Conservation (phyloP, 805 yeast genomes). For the Maudiozyma barnettii region DNA sequence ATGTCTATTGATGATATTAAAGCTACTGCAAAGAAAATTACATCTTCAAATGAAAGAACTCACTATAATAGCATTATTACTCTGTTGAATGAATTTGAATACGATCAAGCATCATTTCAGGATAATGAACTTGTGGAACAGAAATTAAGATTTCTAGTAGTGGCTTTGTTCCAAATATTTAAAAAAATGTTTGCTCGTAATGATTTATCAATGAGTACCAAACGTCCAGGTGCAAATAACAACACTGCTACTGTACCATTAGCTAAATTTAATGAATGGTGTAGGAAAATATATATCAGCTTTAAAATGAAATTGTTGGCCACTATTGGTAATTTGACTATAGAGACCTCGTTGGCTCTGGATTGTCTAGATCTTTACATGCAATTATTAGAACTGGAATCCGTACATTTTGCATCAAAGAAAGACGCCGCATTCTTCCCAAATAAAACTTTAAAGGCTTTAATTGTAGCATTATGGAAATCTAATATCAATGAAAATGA, state of each 20-base stretch:
- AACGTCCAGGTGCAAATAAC: conserved; percentile 15
- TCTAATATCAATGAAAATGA: conserved; percentile 25
- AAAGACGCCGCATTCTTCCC: conserved; percentile 56
- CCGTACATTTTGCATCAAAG: conserved; percentile 41
- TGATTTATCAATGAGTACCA: conserved; percentile 16
- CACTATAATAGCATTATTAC: conserved; percentile 27
- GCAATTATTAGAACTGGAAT: conserved; percentile 50
- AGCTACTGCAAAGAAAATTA: conserved; percentile 19
- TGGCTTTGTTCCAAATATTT: conserved; percentile 26
- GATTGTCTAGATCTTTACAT: conserved; percentile 48
- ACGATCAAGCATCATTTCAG: conserved; percentile 3
- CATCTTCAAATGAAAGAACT: conserved; percentile 20
- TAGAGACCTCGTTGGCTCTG: conserved; percentile 39
- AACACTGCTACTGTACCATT: conserved; percentile 6
- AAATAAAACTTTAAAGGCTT: conserved; percentile 37
- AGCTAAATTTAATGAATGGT: conserved; percentile 47
- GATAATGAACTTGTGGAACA: conserved; percentile 13
- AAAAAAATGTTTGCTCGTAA: conserved; percentile 26
- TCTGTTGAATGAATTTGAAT: conserved; percentile 16
- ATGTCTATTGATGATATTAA: conserved; percentile 22
- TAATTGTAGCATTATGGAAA: conserved; percentile 33
- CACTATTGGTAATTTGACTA: conserved; percentile 32
- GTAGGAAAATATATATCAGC: conserved; percentile 45
- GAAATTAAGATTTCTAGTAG: conserved; percentile 21
- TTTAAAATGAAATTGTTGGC: conserved; percentile 39